Evolutionary conservation across 2,329 filamentous ascomycete genomes (phyloP).

Genomic region (Calycina marina): DNA sequence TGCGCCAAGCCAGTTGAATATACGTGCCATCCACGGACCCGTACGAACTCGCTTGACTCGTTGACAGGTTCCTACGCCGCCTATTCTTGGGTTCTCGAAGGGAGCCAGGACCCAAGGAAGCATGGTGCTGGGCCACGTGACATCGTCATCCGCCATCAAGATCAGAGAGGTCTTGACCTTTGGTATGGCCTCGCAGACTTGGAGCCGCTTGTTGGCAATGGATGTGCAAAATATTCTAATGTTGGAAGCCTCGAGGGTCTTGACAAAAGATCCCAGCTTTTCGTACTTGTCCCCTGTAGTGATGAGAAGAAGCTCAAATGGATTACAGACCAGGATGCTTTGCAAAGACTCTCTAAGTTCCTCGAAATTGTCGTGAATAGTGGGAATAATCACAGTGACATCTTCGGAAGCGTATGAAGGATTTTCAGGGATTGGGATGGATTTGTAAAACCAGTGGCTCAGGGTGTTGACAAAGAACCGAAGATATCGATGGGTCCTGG

Average conservation of each 20-base stretch:
- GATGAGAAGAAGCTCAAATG: conserved; percentile 65
- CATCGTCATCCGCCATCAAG: conserved; percentile 90
- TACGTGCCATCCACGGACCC: conserved; percentile 41
- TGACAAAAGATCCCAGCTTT: conserved; percentile 51
- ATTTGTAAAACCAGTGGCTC: conserved; percentile 77
- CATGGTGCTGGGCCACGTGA: conserved; percentile 76
- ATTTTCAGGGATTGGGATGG: conserved; percentile 66
- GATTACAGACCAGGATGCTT: conserved; percentile 57
- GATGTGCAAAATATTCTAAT: conserved; percentile 62
- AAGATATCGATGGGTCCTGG: conserved; percentile 73
- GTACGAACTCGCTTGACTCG: conserved; percentile 53
- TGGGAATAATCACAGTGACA: conserved; percentile 89
- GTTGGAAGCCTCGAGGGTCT: conserved; percentile 41
- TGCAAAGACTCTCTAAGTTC: conserved; percentile 70
- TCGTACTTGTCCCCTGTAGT: conserved; percentile 70
- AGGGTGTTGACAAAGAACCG: conserved; percentile 73
- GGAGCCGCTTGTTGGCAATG: conserved; percentile 89
- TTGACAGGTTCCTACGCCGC: conserved; percentile 87
- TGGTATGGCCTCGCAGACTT: conserved; percentile 83
- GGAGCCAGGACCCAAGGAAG: conserved; percentile 87
- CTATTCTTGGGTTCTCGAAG: conserved; percentile 68
- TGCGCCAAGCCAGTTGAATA: conserved; percentile 83
- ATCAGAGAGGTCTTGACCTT: conserved; percentile 73
- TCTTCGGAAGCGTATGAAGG: conserved; percentile 56
- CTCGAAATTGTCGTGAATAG: conserved; percentile 75